phyloP scores from a whole-genome alignment of 1,284 basidiomycete genomes.

The Microbotryomycetes sp. region DNA sequence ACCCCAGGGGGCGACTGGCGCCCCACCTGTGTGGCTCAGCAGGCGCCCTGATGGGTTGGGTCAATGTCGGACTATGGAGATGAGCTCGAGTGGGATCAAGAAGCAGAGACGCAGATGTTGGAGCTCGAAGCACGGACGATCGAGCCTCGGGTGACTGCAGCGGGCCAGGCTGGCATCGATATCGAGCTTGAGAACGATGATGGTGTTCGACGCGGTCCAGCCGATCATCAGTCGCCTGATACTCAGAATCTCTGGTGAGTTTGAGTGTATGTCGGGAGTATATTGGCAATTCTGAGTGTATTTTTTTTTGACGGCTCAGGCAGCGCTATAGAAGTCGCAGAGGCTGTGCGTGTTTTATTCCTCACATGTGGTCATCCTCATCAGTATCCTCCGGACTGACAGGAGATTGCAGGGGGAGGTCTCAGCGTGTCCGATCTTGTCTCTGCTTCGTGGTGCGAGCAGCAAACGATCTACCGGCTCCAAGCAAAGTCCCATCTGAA shows the following conservation, averaged over 20 bases:
- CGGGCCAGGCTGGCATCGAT: neutral
- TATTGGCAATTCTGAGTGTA: too few species aligned
- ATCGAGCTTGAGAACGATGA: neutral
- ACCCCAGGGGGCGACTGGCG: too few species aligned
- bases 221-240: neutral
- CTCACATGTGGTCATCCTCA: neutral
- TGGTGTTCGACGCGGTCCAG: neutral
- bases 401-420: constrained; percentile 8
- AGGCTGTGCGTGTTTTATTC: neutral
- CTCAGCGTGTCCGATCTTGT: constrained; percentile 19
- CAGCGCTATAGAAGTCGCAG: neutral
- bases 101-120: neutral
- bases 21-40: too few species aligned
- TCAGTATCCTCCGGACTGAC: too few species aligned
- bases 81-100: constrained; percentile 12
- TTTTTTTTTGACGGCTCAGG: too few species aligned
- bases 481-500: constrained; percentile 16
- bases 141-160: neutral
- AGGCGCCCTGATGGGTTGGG: neutral
- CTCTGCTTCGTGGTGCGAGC: constrained; percentile 23
- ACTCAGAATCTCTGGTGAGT: constrained; percentile 6
- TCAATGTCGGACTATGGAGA: constrained; percentile 15
- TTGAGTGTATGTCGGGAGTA: too few species aligned
- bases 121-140: neutral
- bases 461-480: constrained; percentile 23